These are phyloP conservation scores for Hysterangium stoloniferum DNA, from an alignment of 768 basidiomycete genomes.

Conservation along the genomic window DNA sequence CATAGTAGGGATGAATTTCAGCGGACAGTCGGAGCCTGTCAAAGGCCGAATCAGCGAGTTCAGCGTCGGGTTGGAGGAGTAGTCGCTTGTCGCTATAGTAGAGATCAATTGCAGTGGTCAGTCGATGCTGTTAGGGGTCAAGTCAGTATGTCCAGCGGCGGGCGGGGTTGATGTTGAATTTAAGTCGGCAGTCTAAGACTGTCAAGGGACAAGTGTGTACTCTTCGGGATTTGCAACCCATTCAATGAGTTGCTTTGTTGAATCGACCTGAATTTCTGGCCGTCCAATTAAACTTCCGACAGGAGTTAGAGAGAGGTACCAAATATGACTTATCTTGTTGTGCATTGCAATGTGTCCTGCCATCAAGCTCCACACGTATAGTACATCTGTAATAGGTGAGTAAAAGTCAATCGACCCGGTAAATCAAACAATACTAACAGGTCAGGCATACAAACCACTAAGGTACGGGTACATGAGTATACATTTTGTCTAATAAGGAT, in stretches of 20 bases:
- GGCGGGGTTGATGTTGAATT: constrained; percentile 68
- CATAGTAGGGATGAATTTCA: too few species aligned
- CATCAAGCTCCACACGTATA: constrained; percentile 74
- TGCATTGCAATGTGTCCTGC: constrained; percentile 62
- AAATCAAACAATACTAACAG: constrained; percentile 69
- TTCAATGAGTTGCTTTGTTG: constrained; percentile 66
- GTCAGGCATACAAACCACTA: constrained; percentile 90
- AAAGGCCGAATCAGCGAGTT: too few species aligned
- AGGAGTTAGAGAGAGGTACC: constrained; percentile 33
- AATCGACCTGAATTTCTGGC: constrained; percentile 64
- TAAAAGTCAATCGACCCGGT: neutral
- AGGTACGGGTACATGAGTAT: constrained; percentile 55
- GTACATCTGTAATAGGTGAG: constrained; percentile 57
- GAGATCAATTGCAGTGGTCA: too few species aligned
- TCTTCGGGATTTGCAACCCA: constrained; percentile 60
- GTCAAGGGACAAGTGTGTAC: too few species aligned
- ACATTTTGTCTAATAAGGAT: constrained; percentile 66
- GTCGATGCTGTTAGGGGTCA: too few species aligned
- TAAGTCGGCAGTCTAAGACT: too few species aligned
- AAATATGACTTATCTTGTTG: constrained; percentile 79
- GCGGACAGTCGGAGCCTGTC: too few species aligned
- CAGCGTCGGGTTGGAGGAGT: too few species aligned
- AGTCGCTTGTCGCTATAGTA: too few species aligned
- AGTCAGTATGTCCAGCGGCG: too few species aligned
- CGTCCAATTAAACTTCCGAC: neutral